Conservation (phyloP, 768 basidiomycete species). For the Tremella yokohamensis region DNA sequence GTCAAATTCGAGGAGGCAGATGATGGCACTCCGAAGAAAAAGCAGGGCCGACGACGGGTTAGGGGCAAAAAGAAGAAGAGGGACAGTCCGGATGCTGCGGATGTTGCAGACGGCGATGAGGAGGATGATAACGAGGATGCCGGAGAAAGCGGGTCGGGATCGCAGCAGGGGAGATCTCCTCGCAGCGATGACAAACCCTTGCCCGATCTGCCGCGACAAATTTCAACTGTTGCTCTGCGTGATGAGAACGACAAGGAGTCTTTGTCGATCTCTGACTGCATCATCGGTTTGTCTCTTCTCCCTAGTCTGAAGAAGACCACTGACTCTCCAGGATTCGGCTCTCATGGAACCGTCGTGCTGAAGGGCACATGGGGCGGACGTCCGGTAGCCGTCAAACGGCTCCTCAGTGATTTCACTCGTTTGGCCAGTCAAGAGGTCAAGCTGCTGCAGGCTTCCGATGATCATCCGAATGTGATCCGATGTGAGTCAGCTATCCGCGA, state of each 20-base stretch:
- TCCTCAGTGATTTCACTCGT: constrained; percentile 91
- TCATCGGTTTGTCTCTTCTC: constrained; percentile 45
- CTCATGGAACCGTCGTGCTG: constrained; percentile 93
- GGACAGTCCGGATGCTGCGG: constrained; percentile 50
- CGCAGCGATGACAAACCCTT: constrained; percentile 37
- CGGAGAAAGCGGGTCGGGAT: constrained; percentile 35
- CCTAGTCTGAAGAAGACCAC: neutral
- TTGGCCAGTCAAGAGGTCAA: constrained; percentile 89
- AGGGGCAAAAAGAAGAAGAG: constrained; percentile 58
- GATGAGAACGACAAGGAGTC: constrained; percentile 42
- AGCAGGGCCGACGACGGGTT: constrained; percentile 45
- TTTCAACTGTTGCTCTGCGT: constrained; percentile 29
- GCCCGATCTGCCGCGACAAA: constrained; percentile 37
- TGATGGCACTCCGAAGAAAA: constrained; percentile 32
- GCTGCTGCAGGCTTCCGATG: constrained; percentile 92
- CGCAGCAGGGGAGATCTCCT: constrained; percentile 33
- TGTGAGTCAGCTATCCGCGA: constrained; percentile 33
- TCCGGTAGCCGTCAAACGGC: constrained; percentile 95
- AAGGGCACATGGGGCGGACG: constrained; percentile 93
- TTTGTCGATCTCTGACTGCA: constrained; percentile 49
- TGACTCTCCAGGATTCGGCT: constrained; percentile 70
- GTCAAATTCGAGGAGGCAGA: neutral
- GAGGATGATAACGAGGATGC: constrained; percentile 45
- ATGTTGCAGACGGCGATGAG: constrained; percentile 42
- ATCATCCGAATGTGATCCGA: constrained; percentile 91